Evolutionary conservation across 768 basidiomycete genomes (phyloP).

Genomic region (Hygrocybe coccinea): DNA sequence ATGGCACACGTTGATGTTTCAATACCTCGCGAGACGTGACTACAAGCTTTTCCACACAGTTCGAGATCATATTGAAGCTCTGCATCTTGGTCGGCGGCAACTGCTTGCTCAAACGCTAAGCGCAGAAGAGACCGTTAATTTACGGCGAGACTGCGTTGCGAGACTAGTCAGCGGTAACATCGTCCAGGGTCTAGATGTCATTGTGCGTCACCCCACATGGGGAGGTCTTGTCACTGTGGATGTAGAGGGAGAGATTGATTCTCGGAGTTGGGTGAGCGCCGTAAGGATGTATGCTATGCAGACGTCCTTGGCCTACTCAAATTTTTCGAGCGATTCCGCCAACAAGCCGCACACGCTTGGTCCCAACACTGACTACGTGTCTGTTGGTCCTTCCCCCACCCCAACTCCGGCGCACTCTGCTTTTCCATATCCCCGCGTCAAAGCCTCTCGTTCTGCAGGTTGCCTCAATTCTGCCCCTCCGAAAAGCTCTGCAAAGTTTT

Average conservation of each 20-base stretch:
- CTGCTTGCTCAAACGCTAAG: constrained; percentile 83
- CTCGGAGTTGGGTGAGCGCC: constrained; percentile 82
- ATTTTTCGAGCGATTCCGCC: constrained; percentile 41
- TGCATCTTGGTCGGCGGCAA: constrained; percentile 89
- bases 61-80: constrained; percentile 81
- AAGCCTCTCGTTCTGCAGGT: constrained; percentile 34
- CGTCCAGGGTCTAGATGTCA: constrained; percentile 87
- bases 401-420: constrained; percentile 63
- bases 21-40: constrained; percentile 82
- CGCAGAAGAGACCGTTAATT: constrained; percentile 74
- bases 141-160: constrained; percentile 83
- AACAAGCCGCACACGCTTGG: constrained; percentile 39
- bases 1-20: constrained; percentile 91
- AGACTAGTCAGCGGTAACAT: constrained; percentile 87
- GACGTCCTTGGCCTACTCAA: constrained; percentile 65
- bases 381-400: constrained; percentile 40
- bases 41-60: constrained; percentile 86
- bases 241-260: constrained; percentile 75
- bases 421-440: constrained; percentile 48
- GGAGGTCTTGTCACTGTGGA: constrained; percentile 90
- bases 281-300: constrained; percentile 92
- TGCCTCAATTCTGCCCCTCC: constrained; percentile 19
- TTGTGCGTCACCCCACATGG: constrained; percentile 92
- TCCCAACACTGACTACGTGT: constrained; percentile 50
- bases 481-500: constrained; percentile 64